Percentiles rank a stretch among this genome's conserved stretches.
These are phyloP conservation scores for Corymbia citriodora DNA, from an alignment of 441 rosid genomes.

Conservation along the genomic window DNA sequence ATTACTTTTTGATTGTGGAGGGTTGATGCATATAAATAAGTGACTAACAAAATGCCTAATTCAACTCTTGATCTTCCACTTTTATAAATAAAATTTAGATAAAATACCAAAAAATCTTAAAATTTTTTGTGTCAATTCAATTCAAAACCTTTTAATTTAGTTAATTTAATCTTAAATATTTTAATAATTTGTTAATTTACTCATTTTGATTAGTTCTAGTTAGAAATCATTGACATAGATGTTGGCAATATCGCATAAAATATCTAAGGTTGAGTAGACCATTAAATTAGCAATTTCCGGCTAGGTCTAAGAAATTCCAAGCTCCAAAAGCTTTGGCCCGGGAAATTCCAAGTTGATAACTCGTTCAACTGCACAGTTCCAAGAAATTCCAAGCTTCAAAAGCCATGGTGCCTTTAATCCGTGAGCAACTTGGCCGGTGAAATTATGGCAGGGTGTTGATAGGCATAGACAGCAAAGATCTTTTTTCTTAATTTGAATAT, in stretches of 20 bases:
- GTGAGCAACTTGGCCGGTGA: background rate
- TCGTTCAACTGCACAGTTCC: background rate
- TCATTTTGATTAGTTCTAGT: background rate
- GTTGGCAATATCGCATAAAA: too few species aligned
- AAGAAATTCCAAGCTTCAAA: background rate
- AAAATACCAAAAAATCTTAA: too few species aligned
- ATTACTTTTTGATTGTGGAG: background rate
- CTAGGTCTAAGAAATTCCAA: background rate
- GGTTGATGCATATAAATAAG: background rate
- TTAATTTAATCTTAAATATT: too few species aligned
- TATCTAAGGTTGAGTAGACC: too few species aligned
- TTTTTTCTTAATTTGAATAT: background rate
- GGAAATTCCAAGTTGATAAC: background rate
- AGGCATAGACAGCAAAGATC: background rate
- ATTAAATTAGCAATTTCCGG: background rate
- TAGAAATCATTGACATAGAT: rapidly evolving
- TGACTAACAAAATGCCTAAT: background rate
- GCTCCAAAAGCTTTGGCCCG: background rate
- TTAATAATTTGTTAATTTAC: too few species aligned
- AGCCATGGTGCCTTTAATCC: background rate
- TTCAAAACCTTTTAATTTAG: too few species aligned
- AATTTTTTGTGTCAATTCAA: too few species aligned
- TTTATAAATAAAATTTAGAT: background rate
- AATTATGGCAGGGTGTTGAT: background rate
- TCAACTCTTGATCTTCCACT: background rate